Percentiles rank a stretch among this genome's conserved stretches.
phyloP scores from a whole-genome alignment of 2,329 filamentous ascomycete genomes.

The Phialophora tarda region DNA sequence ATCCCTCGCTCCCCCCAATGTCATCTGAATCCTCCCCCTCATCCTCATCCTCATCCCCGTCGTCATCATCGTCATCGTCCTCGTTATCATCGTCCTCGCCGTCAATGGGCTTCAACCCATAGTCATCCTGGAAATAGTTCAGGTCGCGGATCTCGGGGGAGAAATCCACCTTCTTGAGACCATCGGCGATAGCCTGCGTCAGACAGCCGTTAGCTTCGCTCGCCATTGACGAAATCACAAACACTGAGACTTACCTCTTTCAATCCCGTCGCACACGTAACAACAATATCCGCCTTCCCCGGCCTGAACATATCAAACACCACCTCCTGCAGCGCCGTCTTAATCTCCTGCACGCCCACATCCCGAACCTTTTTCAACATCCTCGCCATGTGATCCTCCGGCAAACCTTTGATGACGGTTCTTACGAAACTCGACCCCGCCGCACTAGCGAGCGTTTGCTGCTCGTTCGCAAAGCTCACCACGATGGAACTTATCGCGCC shows the following conservation, averaged over 20 bases:
- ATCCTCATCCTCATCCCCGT: constrained; percentile 52
- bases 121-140: constrained; percentile 84
- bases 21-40: constrained; percentile 56
- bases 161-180: constrained; percentile 78
- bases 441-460: constrained; percentile 81
- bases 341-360: constrained; percentile 78
- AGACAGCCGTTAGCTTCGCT: constrained; percentile 26
- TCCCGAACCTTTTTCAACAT: constrained; percentile 77
- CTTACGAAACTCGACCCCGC: constrained; percentile 83
- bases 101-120: constrained; percentile 72
- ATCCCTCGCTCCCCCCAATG: constrained; percentile 51
- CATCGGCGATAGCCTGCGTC: constrained; percentile 71
- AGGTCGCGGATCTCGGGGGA: constrained; percentile 75
- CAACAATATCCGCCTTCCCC: constrained; percentile 78
- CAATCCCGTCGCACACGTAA: constrained; percentile 87
- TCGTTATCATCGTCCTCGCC: constrained; percentile 65
- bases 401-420: constrained; percentile 76
- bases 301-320: constrained; percentile 81
- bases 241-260: constrained; percentile 68
- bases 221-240: constrained; percentile 16
- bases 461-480: constrained; percentile 82
- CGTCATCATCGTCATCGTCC: constrained; percentile 63
- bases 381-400: constrained; percentile 76
- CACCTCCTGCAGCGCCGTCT: constrained; percentile 72
- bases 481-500: constrained; percentile 91